phyloP scores from a whole-genome alignment of 441 rosid genomes.

The Hura crepitans region DNA sequence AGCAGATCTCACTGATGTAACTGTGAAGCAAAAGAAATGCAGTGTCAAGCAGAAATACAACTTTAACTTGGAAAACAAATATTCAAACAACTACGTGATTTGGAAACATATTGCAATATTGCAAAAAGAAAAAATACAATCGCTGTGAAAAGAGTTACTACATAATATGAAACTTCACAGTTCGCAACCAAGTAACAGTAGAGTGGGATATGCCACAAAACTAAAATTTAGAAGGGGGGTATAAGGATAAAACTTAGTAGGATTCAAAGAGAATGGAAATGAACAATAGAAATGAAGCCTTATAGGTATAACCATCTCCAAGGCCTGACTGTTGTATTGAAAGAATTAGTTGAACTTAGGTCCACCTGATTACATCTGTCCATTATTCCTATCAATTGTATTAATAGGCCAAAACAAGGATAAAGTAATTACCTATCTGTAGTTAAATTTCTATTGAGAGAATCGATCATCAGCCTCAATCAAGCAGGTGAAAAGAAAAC shows the following conservation, averaged over 20 bases:
- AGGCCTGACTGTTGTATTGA: neutral
- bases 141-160: neutral
- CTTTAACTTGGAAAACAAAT: conserved; percentile 4
- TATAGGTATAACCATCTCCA: neutral
- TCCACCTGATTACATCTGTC: neutral
- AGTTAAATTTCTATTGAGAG: neutral
- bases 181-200: conserved; percentile 2
- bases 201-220: neutral
- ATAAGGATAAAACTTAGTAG: neutral
- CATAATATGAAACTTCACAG: neutral
- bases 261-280: neutral
- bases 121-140: neutral
- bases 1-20: conserved; percentile 80
- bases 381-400: conserved; percentile 4
- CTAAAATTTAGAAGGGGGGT: neutral
- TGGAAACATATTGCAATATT: neutral
- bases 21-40: conserved; percentile 39
- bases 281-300: neutral
- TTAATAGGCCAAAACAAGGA: neutral
- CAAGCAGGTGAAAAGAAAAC: neutral
- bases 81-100: neutral
- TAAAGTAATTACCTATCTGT: neutral
- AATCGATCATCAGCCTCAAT: neutral
- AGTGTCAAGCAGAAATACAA: conserved; percentile 6
- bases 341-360: neutral